Conservation (phyloP, 2,329 filamentous ascomycete genomes). For the Microdochium trichocladiopsis region DNA sequence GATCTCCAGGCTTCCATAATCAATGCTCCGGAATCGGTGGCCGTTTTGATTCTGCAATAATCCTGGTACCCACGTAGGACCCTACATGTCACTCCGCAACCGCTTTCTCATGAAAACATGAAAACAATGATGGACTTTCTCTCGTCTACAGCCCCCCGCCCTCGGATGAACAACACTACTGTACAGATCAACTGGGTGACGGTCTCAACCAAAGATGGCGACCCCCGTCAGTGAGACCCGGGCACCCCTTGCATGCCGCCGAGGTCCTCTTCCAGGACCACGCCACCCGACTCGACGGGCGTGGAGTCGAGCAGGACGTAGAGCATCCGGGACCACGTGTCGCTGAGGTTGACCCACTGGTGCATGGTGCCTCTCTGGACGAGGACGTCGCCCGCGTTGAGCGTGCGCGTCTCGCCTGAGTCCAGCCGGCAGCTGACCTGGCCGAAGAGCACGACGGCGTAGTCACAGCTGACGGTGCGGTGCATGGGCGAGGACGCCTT, state of each 20-base stretch:
- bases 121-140: too few species aligned
- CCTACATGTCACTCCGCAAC: too few species aligned
- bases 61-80: too few species aligned
- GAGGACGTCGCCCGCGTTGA: background rate
- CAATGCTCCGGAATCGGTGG: too few species aligned
- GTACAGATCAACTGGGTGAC: background rate
- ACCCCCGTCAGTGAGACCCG: background rate
- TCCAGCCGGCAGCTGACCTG: background rate
- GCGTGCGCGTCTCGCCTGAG: background rate
- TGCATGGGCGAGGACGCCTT: background rate
- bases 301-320: background rate
- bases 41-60: too few species aligned
- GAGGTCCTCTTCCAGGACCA: background rate
- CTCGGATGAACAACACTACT: too few species aligned
- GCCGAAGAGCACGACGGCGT: background rate
- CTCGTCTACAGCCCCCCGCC: too few species aligned
- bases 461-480: background rate
- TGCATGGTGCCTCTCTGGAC: background rate
- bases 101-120: too few species aligned
- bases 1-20: too few species aligned
- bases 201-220: background rate
- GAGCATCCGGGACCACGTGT: background rate
- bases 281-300: background rate
- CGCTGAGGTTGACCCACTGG: background rate
- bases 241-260: background rate